Percentiles rank a stretch among this genome's conserved stretches.
phyloP scores from a whole-genome alignment of 441 rosid species.

The Flueggea neowawraea region DNA sequence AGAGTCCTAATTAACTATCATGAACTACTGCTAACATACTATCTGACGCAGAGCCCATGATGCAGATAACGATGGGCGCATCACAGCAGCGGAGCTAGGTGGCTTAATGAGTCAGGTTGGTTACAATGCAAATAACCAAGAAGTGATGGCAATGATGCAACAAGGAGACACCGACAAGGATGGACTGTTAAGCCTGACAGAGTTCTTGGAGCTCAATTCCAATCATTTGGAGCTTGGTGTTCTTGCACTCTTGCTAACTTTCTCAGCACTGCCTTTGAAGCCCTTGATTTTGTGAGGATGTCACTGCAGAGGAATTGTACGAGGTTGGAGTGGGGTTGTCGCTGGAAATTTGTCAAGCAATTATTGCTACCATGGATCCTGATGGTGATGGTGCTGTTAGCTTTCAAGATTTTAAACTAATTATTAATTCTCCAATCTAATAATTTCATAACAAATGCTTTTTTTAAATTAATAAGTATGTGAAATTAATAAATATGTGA shows the following conservation, averaged over 20 bases:
- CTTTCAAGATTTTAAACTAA: constrained; percentile 38
- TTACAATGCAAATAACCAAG: constrained; percentile 40
- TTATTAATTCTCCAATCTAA: too few species aligned
- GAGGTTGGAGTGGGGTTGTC: constrained; percentile 21
- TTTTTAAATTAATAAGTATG: too few species aligned
- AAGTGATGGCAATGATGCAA: constrained; percentile 46
- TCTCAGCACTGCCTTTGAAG: constrained; percentile 29
- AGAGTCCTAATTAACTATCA: too few species aligned
- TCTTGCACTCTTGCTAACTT: constrained; percentile 15
- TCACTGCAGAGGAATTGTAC: constrained; percentile 39
- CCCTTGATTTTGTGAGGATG: constrained; percentile 20
- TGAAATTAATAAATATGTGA: too few species aligned
- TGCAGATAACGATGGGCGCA: constrained; percentile 41
- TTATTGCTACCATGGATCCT: constrained; percentile 42
- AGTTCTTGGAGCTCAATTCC: constrained; percentile 62
- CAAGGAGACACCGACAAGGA: constrained; percentile 47
- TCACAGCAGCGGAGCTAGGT: constrained; percentile 41
- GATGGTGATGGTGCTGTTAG: constrained; percentile 52
- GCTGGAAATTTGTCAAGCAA: constrained; percentile 28
- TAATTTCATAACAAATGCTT: too few species aligned
- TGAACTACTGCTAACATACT: constrained; percentile 37
- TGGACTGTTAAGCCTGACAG: constrained; percentile 47
- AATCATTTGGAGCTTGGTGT: constrained; percentile 41
- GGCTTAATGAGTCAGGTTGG: constrained; percentile 56
- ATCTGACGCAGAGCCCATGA: constrained; percentile 51